These are phyloP conservation scores for Pterulicium gracile DNA, from an alignment of 1,284 basidiomycete genomes.

Conservation along the genomic window DNA sequence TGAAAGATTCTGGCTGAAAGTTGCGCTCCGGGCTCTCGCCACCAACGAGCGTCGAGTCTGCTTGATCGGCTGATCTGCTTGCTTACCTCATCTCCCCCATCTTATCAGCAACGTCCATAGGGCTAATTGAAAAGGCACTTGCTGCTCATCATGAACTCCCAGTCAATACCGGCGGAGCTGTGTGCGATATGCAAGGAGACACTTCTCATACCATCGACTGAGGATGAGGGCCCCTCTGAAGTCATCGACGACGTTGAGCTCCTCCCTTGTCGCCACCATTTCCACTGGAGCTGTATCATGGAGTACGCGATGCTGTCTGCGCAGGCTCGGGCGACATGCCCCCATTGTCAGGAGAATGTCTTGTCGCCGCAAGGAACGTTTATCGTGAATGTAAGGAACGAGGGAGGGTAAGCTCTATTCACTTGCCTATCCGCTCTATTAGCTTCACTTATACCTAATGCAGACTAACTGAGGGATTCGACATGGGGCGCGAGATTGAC, in stretches of 20 bases:
- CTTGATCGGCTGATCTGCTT: background rate
- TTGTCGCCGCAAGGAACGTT: background rate
- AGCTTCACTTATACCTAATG: no score
- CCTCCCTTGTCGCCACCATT: background rate
- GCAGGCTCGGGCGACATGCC: background rate
- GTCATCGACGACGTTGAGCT: background rate
- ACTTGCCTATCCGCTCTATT: background rate
- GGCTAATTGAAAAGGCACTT: no score
- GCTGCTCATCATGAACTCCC: background rate
- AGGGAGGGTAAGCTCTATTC: background rate
- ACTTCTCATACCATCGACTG: background rate
- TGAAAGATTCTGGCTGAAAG: no score
- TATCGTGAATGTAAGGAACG: background rate
- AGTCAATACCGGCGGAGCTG: background rate
- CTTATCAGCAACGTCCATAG: no score
- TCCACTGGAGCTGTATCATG: background rate
- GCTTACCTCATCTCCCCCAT: no score
- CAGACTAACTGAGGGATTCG: background rate
- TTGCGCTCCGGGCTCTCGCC: no score
- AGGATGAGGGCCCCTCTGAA: background rate
- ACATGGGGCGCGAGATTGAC: background rate
- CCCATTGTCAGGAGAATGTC: background rate
- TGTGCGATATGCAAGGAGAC: background rate
- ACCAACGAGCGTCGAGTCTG: no score
- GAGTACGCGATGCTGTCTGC: background rate